These are phyloP conservation scores for Schizochytrium sp. DNA, from an alignment of 108 stramenopile species.

Conservation along the genomic window DNA sequence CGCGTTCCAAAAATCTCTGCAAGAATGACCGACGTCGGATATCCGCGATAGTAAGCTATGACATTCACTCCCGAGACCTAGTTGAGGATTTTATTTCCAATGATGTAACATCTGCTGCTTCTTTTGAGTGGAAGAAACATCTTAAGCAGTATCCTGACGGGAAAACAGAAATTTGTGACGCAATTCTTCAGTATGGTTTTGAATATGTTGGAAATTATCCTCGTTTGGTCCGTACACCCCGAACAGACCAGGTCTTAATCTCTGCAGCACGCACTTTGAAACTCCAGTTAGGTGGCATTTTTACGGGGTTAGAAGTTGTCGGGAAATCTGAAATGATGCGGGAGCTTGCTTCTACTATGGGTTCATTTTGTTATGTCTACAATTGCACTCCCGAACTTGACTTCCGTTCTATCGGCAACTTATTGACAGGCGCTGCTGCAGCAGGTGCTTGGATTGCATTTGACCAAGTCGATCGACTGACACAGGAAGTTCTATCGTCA, in stretches of 20 bases:
- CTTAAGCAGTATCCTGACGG: constrained; percentile 79
- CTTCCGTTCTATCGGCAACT: constrained; percentile 79
- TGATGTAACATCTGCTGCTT: constrained; percentile 70
- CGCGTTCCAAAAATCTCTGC: constrained; percentile 78
- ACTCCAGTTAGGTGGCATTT: constrained; percentile 86
- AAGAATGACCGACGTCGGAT: constrained; percentile 82
- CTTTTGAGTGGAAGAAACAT: constrained; percentile 87
- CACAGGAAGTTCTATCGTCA: constrained; percentile 84
- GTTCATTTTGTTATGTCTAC: constrained; percentile 85
- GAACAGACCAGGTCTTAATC: constrained; percentile 85
- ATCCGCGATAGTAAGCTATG: constrained; percentile 87
- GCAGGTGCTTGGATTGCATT: constrained; percentile 83
- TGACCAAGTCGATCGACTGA: constrained; percentile 83
- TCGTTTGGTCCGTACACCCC: constrained; percentile 84
- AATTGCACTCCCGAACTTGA: constrained; percentile 86
- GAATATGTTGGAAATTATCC: constrained; percentile 87
- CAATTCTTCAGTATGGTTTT: constrained; percentile 83
- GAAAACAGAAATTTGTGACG: constrained; percentile 78
- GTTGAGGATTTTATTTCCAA: constrained; percentile 81
- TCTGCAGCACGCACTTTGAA: constrained; percentile 87
- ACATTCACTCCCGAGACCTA: constrained; percentile 85
- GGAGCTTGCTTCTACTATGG: constrained; percentile 82
- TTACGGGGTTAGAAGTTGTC: constrained; percentile 85
- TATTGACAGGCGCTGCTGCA: constrained; percentile 82
- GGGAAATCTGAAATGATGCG: constrained; percentile 88